Evolutionary conservation across 2,329 filamentous ascomycete genomes (phyloP).

Genomic region (Paecilomyces sp.): DNA sequence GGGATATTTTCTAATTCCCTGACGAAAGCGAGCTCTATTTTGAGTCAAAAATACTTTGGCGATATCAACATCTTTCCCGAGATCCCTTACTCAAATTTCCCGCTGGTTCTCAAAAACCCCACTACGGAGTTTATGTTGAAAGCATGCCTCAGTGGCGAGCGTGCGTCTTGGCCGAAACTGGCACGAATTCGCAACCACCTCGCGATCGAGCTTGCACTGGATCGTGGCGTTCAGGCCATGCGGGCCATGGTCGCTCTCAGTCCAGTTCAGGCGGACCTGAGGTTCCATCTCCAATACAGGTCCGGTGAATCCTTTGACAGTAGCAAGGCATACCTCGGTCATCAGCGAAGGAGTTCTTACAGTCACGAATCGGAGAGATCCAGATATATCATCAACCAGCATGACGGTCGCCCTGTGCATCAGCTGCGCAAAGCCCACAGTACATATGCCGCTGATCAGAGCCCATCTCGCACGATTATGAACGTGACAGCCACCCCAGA

Average conservation of each 20-base stretch:
- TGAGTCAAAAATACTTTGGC: conserved; percentile 87
- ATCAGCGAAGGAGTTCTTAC: conserved; percentile 23
- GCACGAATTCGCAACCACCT: conserved; percentile 79
- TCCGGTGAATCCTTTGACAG: conserved; percentile 16
- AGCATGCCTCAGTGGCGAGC: conserved; percentile 69
- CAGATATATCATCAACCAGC: conserved; percentile 3
- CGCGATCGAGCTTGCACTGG: conserved; percentile 76
- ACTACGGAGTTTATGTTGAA: conserved; percentile 79
- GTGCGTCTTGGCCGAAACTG: conserved; percentile 86
- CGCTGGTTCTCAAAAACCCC: conserved; percentile 74
- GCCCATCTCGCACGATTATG: conserved; percentile 1
- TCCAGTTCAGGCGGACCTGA: conserved; percentile 17
- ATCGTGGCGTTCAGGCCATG: conserved; percentile 33
- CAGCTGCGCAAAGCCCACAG: conserved; percentile 13
- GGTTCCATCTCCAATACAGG: conserved; percentile 9
- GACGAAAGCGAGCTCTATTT: conserved; percentile 70
- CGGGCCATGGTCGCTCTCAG: conserved; percentile 30
- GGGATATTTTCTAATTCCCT: conserved; percentile 72
- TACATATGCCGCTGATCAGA: conserved; percentile 9
- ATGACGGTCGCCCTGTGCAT: conserved; percentile 3
- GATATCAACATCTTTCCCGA: conserved; percentile 91
- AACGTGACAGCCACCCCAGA: neutral
- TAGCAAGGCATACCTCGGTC: conserved; percentile 13
- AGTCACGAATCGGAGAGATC: conserved; percentile 19
- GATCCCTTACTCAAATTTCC: conserved; percentile 66